Base-by-base conservation (phyloP, 441 rosid species). In the Flueggea neowawraea region DNA sequence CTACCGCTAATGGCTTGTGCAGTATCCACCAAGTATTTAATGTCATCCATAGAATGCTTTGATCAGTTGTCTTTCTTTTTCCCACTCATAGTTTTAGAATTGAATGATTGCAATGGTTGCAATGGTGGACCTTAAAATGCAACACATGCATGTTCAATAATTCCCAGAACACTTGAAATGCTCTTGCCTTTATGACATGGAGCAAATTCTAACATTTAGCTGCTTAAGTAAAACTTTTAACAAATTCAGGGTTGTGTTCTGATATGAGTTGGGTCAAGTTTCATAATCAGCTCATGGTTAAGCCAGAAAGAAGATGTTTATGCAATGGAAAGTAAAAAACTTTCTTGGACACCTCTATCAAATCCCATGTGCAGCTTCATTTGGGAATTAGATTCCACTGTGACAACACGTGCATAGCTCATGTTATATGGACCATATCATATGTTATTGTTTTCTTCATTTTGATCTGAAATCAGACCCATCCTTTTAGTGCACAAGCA, bases 21-120 rank as follows among this genome's bases (percentile, higher is more conserved):
- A 14, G n/a, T 3, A 14, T 4, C n/a, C 50, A 47, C 50, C 12
- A 6, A 11, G 45, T 43, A 11, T 11, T 47, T 47, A 4, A 47
- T 14, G 9, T 47, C 50, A 47, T 10, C 50, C 0, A 4, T 11
- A 12, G 9, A 47, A 47, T 9, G 4, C n/a, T 47, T 47, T 47
- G 0, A 11, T 47, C 50, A 47, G 50, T 47, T 47, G 50, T 14
- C 4, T 47, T 47, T 47, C n/a, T 14, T 47, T 47, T 47, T 11
- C 50, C 50, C 50, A 47, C 4, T 47, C 14, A 47, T 47, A 47
- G 1, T 0, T 47, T 10, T 14, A 47, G 12, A 14, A 14, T 41
- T 31, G 52, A 60, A 56, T 61, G 45, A 31, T 41, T 50, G 45
- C 49, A 49, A 33, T 41, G 10, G 54, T 41, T 50, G 45, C 49